phyloP scores from a whole-genome alignment of 306 rosid genomes.

The Datisca glomerata region DNA sequence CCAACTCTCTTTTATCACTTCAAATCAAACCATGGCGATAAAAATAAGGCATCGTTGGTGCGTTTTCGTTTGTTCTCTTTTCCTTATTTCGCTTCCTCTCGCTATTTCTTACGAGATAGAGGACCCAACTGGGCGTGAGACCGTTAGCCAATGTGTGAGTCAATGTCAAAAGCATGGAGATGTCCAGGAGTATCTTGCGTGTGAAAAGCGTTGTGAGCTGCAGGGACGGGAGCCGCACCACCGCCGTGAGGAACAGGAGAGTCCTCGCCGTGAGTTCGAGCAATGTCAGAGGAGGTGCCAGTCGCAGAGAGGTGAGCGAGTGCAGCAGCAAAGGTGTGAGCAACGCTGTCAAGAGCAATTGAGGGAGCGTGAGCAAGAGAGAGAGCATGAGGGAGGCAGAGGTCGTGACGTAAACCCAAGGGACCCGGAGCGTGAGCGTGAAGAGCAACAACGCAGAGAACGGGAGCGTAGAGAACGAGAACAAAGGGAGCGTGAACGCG shows the following conservation, averaged over 20 bases:
- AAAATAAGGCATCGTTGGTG: slow-evolving; percentile 6
- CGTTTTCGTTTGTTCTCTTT: slow-evolving; percentile 5
- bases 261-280: slow-evolving; percentile 1
- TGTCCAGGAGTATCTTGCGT: slow-evolving; percentile 3
- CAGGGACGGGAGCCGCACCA: background rate
- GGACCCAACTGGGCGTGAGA: background rate
- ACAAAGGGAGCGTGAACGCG: slow-evolving; percentile 6
- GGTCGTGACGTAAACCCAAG: background rate
- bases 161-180: slow-evolving; percentile 3
- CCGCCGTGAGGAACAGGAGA: background rate
- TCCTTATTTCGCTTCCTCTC: slow-evolving; percentile 8
- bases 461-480: no score
- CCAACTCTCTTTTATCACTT: background rate
- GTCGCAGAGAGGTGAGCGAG: background rate
- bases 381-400: background rate
- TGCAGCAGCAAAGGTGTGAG: slow-evolving; percentile 1
- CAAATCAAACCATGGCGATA: slow-evolving; percentile 8
- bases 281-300: slow-evolving; percentile 5
- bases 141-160: background rate
- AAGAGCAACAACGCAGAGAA: slow-evolving; percentile 6
- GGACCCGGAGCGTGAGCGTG: slow-evolving; percentile 4
- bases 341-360: slow-evolving; percentile 1
- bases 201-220: slow-evolving; percentile 4
- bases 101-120: slow-evolving; percentile 5
- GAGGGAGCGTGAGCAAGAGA: slow-evolving; percentile 1